A percentile compares a stretch with the other conserved stretches of the same genome.
These are phyloP conservation scores for Gliomastix tumulicola DNA, from an alignment of 2,329 filamentous ascomycete genomes.

Conservation along the genomic window DNA sequence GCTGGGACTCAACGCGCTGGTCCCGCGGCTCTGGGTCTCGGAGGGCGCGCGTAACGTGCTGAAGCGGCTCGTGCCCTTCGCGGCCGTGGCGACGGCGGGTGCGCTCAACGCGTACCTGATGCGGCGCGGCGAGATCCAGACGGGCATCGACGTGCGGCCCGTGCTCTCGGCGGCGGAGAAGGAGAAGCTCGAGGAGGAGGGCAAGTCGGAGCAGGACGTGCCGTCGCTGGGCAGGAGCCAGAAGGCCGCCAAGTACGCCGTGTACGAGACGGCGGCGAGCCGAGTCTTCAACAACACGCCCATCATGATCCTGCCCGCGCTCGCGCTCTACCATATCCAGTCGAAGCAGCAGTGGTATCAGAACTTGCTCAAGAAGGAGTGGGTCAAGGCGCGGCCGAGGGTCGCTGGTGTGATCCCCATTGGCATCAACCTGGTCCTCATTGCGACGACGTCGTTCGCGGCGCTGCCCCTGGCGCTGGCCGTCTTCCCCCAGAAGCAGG, in stretches of 20 bases:
- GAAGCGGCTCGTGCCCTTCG: slow-evolving; percentile 87
- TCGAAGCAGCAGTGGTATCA: slow-evolving; percentile 29
- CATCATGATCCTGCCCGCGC: slow-evolving; percentile 92
- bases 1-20: slow-evolving; percentile 81
- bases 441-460: slow-evolving; percentile 79
- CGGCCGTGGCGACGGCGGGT: slow-evolving; percentile 85
- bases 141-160: slow-evolving; percentile 88
- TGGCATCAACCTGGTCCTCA: slow-evolving; percentile 81
- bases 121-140: slow-evolving; percentile 91
- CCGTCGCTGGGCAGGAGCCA: slow-evolving; percentile 77
- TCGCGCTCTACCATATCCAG: slow-evolving; percentile 81
- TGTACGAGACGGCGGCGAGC: slow-evolving; percentile 86
- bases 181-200: slow-evolving; percentile 43
- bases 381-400: slow-evolving; percentile 70
- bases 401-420: slow-evolving; percentile 49
- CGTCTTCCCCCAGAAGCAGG: slow-evolving; percentile 87
- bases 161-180: slow-evolving; percentile 67
- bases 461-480: slow-evolving; percentile 85
- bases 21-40: slow-evolving; percentile 76
- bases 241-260: slow-evolving; percentile 81
- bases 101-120: slow-evolving; percentile 95
- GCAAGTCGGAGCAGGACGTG: slow-evolving; percentile 58
- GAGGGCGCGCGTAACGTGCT: slow-evolving; percentile 72
- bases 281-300: slow-evolving; percentile 90
- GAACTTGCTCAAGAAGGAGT: slow-evolving; percentile 53